These are phyloP conservation scores for Curvularia sp. DNA, from an alignment of 2,329 filamentous ascomycete genomes.

Conservation along the genomic window DNA sequence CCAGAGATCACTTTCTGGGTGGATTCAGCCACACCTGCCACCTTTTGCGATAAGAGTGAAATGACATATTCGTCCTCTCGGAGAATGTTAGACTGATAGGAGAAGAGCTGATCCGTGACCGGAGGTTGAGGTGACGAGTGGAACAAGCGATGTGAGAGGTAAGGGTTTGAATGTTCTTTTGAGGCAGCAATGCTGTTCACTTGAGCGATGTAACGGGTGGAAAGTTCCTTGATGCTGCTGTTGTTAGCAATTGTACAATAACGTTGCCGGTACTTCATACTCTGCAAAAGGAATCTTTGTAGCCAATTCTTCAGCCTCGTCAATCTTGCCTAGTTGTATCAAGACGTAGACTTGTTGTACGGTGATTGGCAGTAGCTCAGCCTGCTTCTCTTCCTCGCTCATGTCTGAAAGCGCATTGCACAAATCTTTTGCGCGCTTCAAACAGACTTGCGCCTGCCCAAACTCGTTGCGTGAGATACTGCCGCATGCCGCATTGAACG, in stretches of 20 bases:
- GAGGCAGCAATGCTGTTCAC: constrained; percentile 67
- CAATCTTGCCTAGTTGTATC: constrained; percentile 68
- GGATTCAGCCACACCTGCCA: constrained; percentile 66
- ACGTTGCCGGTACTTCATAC: constrained; percentile 55
- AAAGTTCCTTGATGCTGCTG: constrained; percentile 68
- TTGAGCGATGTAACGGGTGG: constrained; percentile 70
- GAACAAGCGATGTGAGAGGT: constrained; percentile 68
- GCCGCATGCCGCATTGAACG: constrained; percentile 80
- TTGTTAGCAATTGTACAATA: constrained; percentile 24
- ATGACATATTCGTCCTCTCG: constrained; percentile 69
- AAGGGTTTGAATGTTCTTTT: constrained; percentile 67
- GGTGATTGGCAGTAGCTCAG: constrained; percentile 76
- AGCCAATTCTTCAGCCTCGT: constrained; percentile 70
- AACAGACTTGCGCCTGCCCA: constrained; percentile 67
- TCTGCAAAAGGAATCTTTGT: constrained; percentile 66
- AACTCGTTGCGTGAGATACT: constrained; percentile 74
- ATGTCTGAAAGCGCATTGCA: constrained; percentile 78
- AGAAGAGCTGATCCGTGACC: constrained; percentile 71
- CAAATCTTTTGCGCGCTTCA: constrained; percentile 73
- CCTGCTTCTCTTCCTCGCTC: constrained; percentile 74
- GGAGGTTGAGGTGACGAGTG: constrained; percentile 62
- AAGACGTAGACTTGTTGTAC: constrained; percentile 79
- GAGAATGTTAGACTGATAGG: constrained; percentile 70
- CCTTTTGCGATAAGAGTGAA: constrained; percentile 72
- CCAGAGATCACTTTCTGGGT: constrained; percentile 60